phyloP scores from a whole-genome alignment of 441 rosid genomes.

The Erodium moschatum region DNA sequence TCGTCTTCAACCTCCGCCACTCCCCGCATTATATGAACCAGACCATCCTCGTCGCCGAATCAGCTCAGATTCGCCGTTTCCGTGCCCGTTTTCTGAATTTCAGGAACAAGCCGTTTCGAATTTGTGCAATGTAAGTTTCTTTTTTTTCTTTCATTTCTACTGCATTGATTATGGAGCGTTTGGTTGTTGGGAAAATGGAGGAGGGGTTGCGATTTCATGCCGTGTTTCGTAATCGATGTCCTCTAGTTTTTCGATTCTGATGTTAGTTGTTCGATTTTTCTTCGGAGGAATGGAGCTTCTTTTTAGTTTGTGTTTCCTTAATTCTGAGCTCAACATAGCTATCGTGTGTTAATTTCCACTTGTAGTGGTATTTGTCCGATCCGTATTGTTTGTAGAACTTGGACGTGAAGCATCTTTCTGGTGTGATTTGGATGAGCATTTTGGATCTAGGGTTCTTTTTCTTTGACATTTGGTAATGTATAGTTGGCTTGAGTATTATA shows the following conservation, averaged over 20 bases:
- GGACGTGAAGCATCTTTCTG: not conserved
- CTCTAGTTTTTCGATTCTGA: not conserved
- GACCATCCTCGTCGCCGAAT: not conserved
- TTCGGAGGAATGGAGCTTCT: too few species aligned
- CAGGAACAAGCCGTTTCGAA: not conserved
- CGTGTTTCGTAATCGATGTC: not conserved
- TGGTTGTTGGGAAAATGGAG: not conserved
- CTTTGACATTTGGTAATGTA: not conserved
- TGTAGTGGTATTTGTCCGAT: not conserved
- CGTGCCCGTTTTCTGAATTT: not conserved
- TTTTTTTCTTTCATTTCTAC: not conserved
- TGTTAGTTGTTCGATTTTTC: not conserved
- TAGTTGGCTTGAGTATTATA: not conserved
- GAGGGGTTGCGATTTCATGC: not conserved
- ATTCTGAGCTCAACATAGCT: not conserved
- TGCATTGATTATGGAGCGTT: not conserved
- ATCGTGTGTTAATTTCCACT: not conserved
- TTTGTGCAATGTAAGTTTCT: not conserved
- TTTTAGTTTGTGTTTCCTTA: not conserved
- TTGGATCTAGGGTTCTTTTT: not conserved
- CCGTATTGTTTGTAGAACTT: not conserved
- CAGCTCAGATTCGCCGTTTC: constrained; percentile 3
- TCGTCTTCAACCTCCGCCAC: not conserved
- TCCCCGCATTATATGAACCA: not conserved
- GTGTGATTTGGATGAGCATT: not conserved